Evolutionary conservation across 208 protist genomes (phyloP).

Genomic region (Herpetomonas samuelpessoai): DNA sequence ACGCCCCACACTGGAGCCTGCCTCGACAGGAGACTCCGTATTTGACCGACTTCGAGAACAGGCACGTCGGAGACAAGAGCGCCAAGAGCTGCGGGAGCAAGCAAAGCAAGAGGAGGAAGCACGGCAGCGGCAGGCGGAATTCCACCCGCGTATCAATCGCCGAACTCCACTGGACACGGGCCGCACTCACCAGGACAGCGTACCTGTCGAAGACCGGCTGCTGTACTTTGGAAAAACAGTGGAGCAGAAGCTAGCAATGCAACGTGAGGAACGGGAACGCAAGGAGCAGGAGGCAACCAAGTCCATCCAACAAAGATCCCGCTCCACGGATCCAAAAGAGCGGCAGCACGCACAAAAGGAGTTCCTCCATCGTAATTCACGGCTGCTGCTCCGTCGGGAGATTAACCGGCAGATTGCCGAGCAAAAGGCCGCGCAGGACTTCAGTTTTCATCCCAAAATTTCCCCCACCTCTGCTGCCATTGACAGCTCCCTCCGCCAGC

Average conservation of each 20-base stretch:
- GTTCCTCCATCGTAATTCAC: conserved; percentile 37
- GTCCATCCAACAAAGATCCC: neutral
- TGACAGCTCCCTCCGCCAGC: conserved; percentile 14
- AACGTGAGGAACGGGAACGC: conserved; percentile 27
- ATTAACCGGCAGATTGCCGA: conserved; percentile 25
- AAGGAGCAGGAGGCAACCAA: conserved; percentile 16
- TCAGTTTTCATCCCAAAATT: conserved; percentile 60
- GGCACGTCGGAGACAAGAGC: conserved; percentile 14
- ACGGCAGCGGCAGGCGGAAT: conserved; percentile 27
- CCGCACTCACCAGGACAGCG: conserved; percentile 14
- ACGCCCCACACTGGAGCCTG: no score
- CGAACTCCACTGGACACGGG: conserved; percentile 7
- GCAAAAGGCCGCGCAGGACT: conserved; percentile 17
- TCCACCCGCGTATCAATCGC: conserved; percentile 58
- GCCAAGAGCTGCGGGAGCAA: conserved; percentile 11
- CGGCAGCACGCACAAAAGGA: conserved; percentile 22
- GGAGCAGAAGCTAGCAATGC: conserved; percentile 22
- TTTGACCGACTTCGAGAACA: conserved; percentile 56
- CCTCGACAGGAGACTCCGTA: no score
- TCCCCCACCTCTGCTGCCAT: conserved; percentile 59
- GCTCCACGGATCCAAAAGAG: conserved; percentile 6
- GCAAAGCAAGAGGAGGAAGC: conserved; percentile 42
- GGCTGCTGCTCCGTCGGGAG: conserved; percentile 38
- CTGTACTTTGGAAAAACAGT: conserved; percentile 71
- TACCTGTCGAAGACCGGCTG: conserved; percentile 72